A percentile compares a stretch with the other conserved stretches of the same genome.
Conservation (phyloP, 495 filamentous ascomycete genomes). For the Podospora pseudoanserina region DNA sequence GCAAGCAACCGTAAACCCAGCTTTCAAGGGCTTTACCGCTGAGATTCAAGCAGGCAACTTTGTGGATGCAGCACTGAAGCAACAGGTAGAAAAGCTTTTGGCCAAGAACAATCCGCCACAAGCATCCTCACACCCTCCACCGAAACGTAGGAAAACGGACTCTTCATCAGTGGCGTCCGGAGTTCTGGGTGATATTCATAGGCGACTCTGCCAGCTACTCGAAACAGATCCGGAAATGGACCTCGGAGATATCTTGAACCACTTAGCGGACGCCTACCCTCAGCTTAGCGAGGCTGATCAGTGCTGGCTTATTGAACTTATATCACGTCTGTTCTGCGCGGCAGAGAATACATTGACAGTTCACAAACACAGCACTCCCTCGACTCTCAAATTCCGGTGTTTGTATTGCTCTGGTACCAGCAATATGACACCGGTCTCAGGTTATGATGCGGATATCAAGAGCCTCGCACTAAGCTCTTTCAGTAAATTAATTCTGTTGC, state of each 20-base stretch:
- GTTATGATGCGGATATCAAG: constrained; percentile 14
- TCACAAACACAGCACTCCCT: background rate
- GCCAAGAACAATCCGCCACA: background rate
- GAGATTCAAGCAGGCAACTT: constrained; percentile 27
- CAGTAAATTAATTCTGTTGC: constrained; percentile 51
- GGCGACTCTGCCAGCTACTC: constrained; percentile 26
- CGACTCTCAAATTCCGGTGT: constrained; percentile 18
- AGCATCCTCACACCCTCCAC: constrained; percentile 23
- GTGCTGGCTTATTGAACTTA: constrained; percentile 33
- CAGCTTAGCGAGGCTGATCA: constrained; percentile 27
- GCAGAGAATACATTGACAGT: constrained; percentile 32
- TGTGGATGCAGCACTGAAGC: constrained; percentile 27
- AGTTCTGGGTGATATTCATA: constrained; percentile 12
- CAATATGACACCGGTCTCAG: background rate
- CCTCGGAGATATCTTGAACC: constrained; percentile 19
- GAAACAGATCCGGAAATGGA: constrained; percentile 15
- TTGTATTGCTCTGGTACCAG: constrained; percentile 19
- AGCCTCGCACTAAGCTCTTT: constrained; percentile 49
- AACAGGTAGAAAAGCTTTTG: constrained; percentile 25
- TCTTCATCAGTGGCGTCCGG: constrained; percentile 9
- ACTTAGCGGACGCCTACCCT: constrained; percentile 27
- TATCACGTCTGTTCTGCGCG: constrained; percentile 37
- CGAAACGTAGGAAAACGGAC: constrained; percentile 35
- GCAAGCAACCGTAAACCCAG: constrained; percentile 21
- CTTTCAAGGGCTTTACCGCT: constrained; percentile 9